Conservation (phyloP, 208 protist species). For the Leishmania braziliensis region DNA sequence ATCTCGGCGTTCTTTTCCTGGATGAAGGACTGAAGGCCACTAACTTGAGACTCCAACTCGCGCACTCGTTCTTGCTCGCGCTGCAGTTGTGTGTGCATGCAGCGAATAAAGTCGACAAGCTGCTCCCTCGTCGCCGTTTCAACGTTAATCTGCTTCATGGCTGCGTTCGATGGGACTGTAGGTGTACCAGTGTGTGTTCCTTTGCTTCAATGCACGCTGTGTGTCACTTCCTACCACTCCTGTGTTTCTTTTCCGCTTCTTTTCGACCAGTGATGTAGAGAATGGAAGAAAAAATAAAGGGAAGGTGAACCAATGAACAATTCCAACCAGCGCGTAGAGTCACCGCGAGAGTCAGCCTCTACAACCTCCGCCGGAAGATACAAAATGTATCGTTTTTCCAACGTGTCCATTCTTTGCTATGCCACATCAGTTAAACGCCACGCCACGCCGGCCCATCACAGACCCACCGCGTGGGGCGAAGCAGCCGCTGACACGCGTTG, state of each 20-base stretch:
- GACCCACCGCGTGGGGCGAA: not conserved
- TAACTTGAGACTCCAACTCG: slow-evolving; percentile 54
- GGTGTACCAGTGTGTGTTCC: not conserved
- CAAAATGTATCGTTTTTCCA: not conserved
- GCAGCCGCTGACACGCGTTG: not conserved
- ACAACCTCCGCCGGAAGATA: not conserved
- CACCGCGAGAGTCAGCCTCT: not conserved
- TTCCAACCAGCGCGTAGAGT: not conserved
- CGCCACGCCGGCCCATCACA: not conserved
- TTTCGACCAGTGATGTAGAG: not conserved
- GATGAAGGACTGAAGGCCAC: slow-evolving; percentile 41
- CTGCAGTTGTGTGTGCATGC: slow-evolving; percentile 41
- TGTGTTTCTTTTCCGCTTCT: not conserved
- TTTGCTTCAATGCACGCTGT: not conserved
- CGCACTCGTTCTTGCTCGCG: slow-evolving; percentile 32
- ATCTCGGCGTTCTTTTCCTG: slow-evolving; percentile 64
- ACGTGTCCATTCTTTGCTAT: not conserved
- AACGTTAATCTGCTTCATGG: slow-evolving; percentile 41
- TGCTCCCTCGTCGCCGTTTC: slow-evolving; percentile 60
- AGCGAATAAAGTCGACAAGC: slow-evolving; percentile 59
- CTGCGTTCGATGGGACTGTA: not conserved
- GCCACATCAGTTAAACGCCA: not conserved
- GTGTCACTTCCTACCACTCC: not conserved
- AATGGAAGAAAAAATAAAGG: not conserved
- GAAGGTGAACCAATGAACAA: not conserved